These are phyloP conservation scores for Lotus japonicus DNA, from an alignment of 306 rosid genomes.

Conservation along the genomic window DNA sequence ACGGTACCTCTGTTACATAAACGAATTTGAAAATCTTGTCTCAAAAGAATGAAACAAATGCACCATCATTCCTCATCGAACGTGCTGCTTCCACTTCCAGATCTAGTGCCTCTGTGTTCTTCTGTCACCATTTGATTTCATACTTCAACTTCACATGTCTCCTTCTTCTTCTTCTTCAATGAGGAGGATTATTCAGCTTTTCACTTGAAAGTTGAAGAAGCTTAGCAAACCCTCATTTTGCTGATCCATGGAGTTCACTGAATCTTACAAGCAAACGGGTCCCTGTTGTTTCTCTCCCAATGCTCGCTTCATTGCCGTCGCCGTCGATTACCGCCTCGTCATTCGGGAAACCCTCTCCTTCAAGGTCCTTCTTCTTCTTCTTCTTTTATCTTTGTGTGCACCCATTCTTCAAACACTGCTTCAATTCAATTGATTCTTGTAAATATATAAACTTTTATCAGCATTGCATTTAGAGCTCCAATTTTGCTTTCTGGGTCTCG, in stretches of 20 bases:
- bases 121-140: neutral
- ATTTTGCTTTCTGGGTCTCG: neutral
- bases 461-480: neutral
- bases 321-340: conserved; percentile 96
- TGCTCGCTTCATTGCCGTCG: conserved; percentile 81
- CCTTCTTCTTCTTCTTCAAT: neutral
- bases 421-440: neutral
- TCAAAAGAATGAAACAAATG: conserved; percentile 1
- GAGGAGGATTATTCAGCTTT: neutral
- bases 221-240: neutral
- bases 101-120: neutral
- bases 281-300: conserved; percentile 95
- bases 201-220: neutral
- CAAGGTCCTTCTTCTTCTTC: conserved; percentile 35
- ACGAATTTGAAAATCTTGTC: neutral
- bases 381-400: neutral
- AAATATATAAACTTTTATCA: neutral
- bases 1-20: neutral
- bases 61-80: neutral
- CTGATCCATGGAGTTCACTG: conserved; percentile 85
- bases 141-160: neutral
- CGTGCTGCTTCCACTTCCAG: neutral
- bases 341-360: conserved; percentile 89
- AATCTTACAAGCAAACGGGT: conserved; percentile 85
- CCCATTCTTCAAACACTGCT: neutral